Evolutionary conservation across 441 rosid species (phyloP).

Genomic region (Mallotus repandus): DNA sequence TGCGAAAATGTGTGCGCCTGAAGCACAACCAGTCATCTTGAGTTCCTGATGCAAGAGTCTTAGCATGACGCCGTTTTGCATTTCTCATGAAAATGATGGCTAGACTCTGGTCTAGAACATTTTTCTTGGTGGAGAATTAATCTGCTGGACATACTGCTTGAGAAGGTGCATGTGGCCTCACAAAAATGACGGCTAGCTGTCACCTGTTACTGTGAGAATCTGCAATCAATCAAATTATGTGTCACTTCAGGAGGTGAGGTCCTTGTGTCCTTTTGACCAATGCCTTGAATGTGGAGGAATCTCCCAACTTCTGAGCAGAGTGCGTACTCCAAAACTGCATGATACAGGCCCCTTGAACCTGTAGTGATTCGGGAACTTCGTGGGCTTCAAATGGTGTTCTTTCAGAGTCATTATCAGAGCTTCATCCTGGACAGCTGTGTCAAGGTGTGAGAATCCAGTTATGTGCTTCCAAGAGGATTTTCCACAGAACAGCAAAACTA

Average conservation of each 20-base stretch:
- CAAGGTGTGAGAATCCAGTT: background rate
- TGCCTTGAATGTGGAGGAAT: constrained; percentile 4
- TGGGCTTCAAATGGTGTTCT: background rate
- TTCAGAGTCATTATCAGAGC: background rate
- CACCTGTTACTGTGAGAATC: constrained; percentile 1
- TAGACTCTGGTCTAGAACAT: constrained; percentile 15
- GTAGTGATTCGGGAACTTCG: background rate
- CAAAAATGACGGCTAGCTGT: constrained; percentile 1
- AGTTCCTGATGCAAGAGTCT: constrained; percentile 13
- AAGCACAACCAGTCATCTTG: constrained; percentile 7
- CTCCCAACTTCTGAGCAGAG: background rate
- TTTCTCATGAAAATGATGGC: constrained; percentile 13
- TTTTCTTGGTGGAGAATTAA: constrained; percentile 2
- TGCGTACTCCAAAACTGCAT: constrained; percentile 1
- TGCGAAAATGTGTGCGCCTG: constrained; percentile 15
- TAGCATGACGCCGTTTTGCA: constrained; percentile 12
- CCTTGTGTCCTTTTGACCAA: background rate
- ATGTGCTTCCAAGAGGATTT: background rate
- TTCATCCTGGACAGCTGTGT: background rate
- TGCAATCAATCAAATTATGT: background rate
- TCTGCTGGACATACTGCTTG: constrained; percentile 6
- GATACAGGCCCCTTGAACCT: background rate
- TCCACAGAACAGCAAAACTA: background rate
- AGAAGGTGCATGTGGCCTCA: constrained; percentile 2
- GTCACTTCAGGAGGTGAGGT: constrained; percentile 3